phyloP scores from a whole-genome alignment of 2,329 filamentous ascomycete species.

The Cladosporium velox region DNA sequence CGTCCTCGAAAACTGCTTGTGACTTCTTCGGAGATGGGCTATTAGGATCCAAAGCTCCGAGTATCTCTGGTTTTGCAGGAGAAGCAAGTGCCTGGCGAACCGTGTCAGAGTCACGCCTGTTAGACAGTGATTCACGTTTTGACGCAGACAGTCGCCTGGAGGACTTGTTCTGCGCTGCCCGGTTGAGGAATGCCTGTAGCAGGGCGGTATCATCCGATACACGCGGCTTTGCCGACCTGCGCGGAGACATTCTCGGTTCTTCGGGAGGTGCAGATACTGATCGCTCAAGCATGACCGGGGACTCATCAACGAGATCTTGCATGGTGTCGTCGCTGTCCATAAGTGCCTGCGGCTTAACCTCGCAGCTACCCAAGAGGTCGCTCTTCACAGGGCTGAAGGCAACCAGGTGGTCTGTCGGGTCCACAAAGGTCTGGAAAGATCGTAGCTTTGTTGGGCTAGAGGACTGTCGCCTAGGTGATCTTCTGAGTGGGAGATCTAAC shows the following conservation, averaged over 20 bases:
- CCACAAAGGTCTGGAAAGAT: constrained; percentile 12
- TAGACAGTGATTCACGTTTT: constrained; percentile 47
- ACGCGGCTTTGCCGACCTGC: constrained; percentile 33
- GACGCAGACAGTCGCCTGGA: constrained; percentile 30
- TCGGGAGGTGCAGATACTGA: constrained; percentile 39
- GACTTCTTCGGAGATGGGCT: constrained; percentile 44
- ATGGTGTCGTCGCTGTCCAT: not conserved
- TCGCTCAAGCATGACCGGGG: constrained; percentile 18
- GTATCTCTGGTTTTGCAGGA: constrained; percentile 42
- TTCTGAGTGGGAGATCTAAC: constrained; percentile 25
- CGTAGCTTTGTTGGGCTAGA: constrained; percentile 31
- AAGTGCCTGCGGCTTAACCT: not conserved
- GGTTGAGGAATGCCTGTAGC: constrained; percentile 52
- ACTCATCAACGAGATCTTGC: not conserved
- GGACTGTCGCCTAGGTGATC: constrained; percentile 34
- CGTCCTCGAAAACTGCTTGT: not conserved
- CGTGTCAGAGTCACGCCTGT: constrained; percentile 50
- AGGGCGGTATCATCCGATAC: constrained; percentile 52
- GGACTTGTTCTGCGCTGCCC: constrained; percentile 50
- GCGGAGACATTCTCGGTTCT: constrained; percentile 34
- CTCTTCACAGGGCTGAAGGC: constrained; percentile 35
- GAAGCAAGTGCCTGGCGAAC: constrained; percentile 51
- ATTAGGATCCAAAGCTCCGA: constrained; percentile 52
- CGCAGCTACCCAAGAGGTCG: not conserved
- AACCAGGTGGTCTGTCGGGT: constrained; percentile 23